Percentiles rank a stretch among this genome's conserved stretches.
These are phyloP conservation scores for Austroboletus olivaceoglutinosus DNA, from an alignment of 1,284 basidiomycete species.

Conservation along the genomic window DNA sequence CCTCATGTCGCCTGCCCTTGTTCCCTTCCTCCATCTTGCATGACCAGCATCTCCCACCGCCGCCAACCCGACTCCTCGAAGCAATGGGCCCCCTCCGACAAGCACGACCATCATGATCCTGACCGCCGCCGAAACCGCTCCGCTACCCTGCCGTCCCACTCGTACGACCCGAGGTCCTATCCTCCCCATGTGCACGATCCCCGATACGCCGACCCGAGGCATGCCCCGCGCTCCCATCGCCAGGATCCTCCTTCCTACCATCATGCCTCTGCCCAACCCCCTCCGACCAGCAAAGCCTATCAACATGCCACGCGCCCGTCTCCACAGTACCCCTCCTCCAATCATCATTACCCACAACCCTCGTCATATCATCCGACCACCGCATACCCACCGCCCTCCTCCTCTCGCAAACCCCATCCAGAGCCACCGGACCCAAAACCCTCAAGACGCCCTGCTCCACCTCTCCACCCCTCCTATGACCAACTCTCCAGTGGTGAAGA, in stretches of 20 bases:
- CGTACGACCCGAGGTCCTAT: constrained; percentile 25
- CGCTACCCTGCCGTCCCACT: constrained; percentile 23
- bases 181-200: constrained; percentile 14
- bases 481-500: constrained; percentile 25
- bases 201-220: constrained; percentile 27
- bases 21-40: constrained; percentile 10
- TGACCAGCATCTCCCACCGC: constrained; percentile 20
- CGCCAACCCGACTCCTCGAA: constrained; percentile 23
- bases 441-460: constrained; percentile 15
- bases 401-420: constrained; percentile 31
- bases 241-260: constrained; percentile 30
- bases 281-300: constrained; percentile 30
- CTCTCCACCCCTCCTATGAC: constrained; percentile 22
- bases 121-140: constrained; percentile 33
- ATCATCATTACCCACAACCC: constrained; percentile 30
- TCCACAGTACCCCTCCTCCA: constrained; percentile 25
- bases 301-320: constrained; percentile 29
- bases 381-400: constrained; percentile 19
- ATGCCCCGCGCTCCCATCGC: constrained; percentile 23
- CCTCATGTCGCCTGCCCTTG: constrained; percentile 46
- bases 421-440: constrained; percentile 28
- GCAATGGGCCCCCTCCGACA: constrained; percentile 28
- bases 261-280: constrained; percentile 17
- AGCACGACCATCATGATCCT: constrained; percentile 21
- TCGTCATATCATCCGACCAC: constrained; percentile 25